A percentile compares a stretch with the other conserved stretches of the same genome.
phyloP scores from a whole-genome alignment of 78 protist species.

The Acrasis kona region DNA sequence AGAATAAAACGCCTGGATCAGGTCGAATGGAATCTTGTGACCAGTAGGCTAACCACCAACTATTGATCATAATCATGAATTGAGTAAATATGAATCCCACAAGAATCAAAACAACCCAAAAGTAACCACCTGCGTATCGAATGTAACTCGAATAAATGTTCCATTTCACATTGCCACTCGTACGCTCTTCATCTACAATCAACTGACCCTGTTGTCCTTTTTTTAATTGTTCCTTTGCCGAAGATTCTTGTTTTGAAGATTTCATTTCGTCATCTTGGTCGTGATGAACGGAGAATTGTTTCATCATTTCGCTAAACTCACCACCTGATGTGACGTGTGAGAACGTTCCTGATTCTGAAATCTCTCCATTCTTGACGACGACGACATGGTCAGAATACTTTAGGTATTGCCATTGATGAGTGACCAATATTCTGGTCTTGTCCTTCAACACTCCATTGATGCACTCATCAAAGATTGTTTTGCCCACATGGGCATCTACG shows the following conservation, averaged over 20 bases:
- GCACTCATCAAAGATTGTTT: not conserved
- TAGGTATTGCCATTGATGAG: constrained; percentile 49
- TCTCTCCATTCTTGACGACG: constrained; percentile 55
- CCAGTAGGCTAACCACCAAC: constrained; percentile 80
- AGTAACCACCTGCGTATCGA: not conserved
- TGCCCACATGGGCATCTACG: constrained; percentile 63
- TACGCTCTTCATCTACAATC: not conserved
- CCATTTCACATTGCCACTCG: not conserved
- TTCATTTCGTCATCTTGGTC: not conserved
- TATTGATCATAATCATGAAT: constrained; percentile 5
- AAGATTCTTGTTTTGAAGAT: not conserved
- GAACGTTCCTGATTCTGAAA: not conserved
- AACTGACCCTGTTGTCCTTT: not conserved
- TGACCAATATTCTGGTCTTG: constrained; percentile 32
- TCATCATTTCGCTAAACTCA: not conserved
- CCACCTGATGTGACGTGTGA: not conserved
- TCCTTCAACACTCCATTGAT: not conserved
- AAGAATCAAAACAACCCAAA: not conserved
- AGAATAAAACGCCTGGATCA: constrained; percentile 54
- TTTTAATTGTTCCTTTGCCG: not conserved
- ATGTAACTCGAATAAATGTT: not conserved
- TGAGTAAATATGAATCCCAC: not conserved
- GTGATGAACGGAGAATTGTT: not conserved
- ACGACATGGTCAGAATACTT: constrained; percentile 18
- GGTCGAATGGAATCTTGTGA: constrained; percentile 83